A percentile compares a stretch with the other conserved stretches of the same genome.
Conservation (phyloP, 371 early-diverging fungal genomes). For the Mucor indicus region DNA sequence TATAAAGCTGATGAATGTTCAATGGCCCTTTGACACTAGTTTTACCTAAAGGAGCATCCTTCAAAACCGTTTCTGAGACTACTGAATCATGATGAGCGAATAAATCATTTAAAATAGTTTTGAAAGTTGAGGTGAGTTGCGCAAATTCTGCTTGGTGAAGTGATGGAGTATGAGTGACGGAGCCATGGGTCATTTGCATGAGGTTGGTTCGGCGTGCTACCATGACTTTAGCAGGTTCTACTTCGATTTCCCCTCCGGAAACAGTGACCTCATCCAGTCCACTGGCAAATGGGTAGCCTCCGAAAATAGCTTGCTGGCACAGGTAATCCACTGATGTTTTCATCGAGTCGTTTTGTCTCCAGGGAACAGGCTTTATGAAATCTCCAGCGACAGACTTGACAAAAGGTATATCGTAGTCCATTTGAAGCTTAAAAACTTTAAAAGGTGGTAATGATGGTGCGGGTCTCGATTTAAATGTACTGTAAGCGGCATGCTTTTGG, state of each 20-base stretch:
- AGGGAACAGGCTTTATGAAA: constrained; percentile 5
- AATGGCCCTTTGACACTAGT: constrained; percentile 26
- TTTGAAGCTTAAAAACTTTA: too few relatives aligned
- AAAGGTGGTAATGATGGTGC: constrained; percentile 1
- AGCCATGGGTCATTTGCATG: constrained; percentile 37
- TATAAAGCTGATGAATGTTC: constrained; percentile 30
- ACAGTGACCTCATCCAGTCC: constrained; percentile 35
- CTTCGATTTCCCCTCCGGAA: constrained; percentile 41
- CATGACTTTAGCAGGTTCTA: constrained; percentile 41
- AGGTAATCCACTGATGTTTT: constrained; percentile 27
- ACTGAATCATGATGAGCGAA: too few relatives aligned
- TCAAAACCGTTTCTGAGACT: too few relatives aligned
- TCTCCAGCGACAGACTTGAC: constrained; percentile 7
- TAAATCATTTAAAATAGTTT: constrained; percentile 24
- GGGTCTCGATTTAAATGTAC: constrained; percentile 1
- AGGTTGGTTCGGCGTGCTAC: constrained; percentile 44
- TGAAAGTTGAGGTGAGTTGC: constrained; percentile 28
- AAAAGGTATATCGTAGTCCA: constrained; percentile 23
- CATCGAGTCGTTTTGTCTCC: constrained; percentile 12
- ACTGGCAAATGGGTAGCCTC: constrained; percentile 55
- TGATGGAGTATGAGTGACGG: constrained; percentile 32
- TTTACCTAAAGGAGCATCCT: constrained; percentile 4
- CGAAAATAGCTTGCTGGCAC: constrained; percentile 49
- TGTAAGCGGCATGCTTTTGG: background rate
- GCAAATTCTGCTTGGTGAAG: constrained; percentile 29